Base-by-base conservation (phyloP, 768 basidiomycete species). In the Leccinum ochraceum region DNA sequence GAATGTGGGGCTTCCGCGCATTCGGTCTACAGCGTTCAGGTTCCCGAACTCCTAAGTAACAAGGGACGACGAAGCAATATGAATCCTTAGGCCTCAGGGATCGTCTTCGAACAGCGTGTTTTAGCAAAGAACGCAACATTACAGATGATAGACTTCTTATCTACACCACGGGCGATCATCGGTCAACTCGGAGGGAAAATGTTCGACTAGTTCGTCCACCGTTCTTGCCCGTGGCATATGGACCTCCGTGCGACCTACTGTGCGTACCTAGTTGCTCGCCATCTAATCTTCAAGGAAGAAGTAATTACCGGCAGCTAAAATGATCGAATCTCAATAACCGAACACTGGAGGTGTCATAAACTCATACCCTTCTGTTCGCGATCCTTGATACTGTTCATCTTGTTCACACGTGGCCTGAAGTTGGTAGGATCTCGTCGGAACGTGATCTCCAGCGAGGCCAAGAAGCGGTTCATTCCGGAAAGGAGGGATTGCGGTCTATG, bases 341-440 rank as follows among this genome's bases (percentile, higher is more conserved):
- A 20, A 53, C 28, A 52, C 42, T 58, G 10, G 46, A 55, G 3
- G n/a, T 17, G 20, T 36, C 55, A 55, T 3, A 20, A 58, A 58
- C 20, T 70, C 83, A 32, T 66, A 91, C 92, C 65, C 77, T 94
- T 94, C 77, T 94, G 92, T 74, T 94, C 92, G 59, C 89, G 80
- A 71, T 94, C 92, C 77, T 94, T 94, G 68, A 94, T 83, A 75
- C 89, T 90, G 74, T 92, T 76, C 57, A 84, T 68, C 77, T 94
- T 94, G 79, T 94, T 94, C 28, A 94, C 92, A 46, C 92, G 86
- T 39, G 92, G 92, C 46, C 92, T 83, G 81, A 85, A 94, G 78
- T 94, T 94, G 60, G 94, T 96, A 11, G 96, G 97, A 76, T 99
- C 97, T 67, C 97, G 88, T 61, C 97, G 84, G 88, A 98, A 98